Evolutionary conservation across 2,329 filamentous ascomycete genomes (phyloP).

Genomic region (Aspergillus ruber): DNA sequence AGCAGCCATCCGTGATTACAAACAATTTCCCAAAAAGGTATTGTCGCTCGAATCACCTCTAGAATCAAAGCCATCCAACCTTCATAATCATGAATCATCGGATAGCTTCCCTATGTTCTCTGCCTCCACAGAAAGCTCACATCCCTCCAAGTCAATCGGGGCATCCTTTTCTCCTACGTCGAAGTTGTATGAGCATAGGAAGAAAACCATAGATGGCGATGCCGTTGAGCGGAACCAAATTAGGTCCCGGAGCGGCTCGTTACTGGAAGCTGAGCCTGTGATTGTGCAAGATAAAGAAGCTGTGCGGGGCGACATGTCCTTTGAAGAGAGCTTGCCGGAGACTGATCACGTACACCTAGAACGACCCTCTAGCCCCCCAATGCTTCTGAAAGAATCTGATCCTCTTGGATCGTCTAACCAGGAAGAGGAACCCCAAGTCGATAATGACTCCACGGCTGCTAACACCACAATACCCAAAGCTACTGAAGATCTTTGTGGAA

Average conservation of each 20-base stretch:
- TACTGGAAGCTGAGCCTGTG: conserved; percentile 8
- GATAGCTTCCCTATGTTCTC: conserved; percentile 61
- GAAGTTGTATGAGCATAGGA: conserved; percentile 12
- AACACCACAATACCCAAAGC: conserved; percentile 8
- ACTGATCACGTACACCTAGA: conserved; percentile 35
- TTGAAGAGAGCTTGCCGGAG: conserved; percentile 20
- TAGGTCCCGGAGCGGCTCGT: not conserved
- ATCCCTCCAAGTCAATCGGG: conserved; percentile 46
- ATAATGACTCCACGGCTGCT: not conserved
- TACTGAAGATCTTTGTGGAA: conserved; percentile 15
- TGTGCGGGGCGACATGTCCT: conserved; percentile 15
- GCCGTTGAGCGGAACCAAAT: not conserved
- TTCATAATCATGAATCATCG: conserved; percentile 50
- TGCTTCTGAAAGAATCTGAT: conserved; percentile 30
- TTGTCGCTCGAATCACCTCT: conserved; percentile 43
- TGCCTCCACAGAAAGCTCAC: conserved; percentile 53
- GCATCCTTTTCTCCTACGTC: conserved; percentile 42
- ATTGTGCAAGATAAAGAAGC: conserved; percentile 13
- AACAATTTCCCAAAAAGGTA: conserved; percentile 44
- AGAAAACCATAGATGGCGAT: not conserved
- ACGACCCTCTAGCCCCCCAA: conserved; percentile 34
- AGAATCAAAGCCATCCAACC: conserved; percentile 26
- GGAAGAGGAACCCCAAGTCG: conserved; percentile 5
- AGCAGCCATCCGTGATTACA: conserved; percentile 43
- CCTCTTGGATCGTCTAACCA: conserved; percentile 15